Evolutionary conservation across 148 eudicot species (phyloP).

Genomic region (Rhododendron vialii): DNA sequence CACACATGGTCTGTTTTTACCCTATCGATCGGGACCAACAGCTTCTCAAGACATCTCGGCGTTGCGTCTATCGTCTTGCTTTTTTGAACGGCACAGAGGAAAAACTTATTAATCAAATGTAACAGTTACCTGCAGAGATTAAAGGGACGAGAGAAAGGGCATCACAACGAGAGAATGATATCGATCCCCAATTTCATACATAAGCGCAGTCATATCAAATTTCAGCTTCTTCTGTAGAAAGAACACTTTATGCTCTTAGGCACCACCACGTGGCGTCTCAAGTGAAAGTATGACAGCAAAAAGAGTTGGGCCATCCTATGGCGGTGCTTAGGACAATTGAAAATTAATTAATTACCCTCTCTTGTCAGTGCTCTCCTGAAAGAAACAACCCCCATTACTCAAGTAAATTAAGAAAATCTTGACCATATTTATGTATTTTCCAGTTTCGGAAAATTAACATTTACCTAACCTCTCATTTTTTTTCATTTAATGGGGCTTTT

Average conservation of each 20-base stretch:
- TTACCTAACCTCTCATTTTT: conserved; percentile 2
- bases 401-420: neutral
- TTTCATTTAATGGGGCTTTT: conserved; percentile 1
- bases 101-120: no score
- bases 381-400: neutral
- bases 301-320: neutral
- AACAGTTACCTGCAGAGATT: neutral
- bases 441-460: neutral
- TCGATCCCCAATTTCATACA: neutral
- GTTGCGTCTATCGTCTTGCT: neutral
- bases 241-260: no score
- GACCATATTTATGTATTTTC: neutral
- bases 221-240: neutral
- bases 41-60: neutral
- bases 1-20: neutral
- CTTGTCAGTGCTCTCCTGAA: neutral
- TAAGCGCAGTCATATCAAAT: no score
- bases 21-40: neutral
- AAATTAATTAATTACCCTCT: neutral
- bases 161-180: neutral
- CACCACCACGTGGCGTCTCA: neutral
- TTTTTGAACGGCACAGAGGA: no score
- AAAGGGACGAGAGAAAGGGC: neutral
- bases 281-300: neutral
- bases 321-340: neutral